Evolutionary conservation across 768 basidiomycete genomes (phyloP), one percentile per base, ranked within the genome.

Genomic region (Cystobasidium tubakii): DNA sequence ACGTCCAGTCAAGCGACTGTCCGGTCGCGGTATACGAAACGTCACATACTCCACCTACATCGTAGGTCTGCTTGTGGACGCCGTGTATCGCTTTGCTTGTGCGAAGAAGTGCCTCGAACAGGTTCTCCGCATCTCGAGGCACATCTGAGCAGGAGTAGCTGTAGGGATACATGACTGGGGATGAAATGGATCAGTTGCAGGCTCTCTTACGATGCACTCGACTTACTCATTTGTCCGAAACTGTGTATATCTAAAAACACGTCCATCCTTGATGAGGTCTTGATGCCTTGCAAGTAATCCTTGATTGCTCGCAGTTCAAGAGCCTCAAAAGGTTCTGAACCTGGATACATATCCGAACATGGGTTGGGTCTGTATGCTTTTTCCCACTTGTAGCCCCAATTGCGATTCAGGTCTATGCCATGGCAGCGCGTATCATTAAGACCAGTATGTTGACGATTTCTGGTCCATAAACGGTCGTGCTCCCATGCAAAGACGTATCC

Each of bases 191-290:
- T 33, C 31, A 33, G 54, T 12, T n/a, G n/a, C n/a, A n/a, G n/a
- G 54, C 31, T 25, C 6, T 25, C 6, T 57, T 33, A 6, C 54
- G 54, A 57, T 17, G 65, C 25, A 72, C 27, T 39, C 42, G 21
- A 84, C 89, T 73, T 77, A 91, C 89, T 79, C 85, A 91, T 88
- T 79, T 92, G 90, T 0, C 90, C 90, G 78, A 90, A 93, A 77
- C 87, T 89, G 75, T 91, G 84, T 64, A 91, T 79, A 81, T 92
- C 90, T 36, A 91, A 73, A 80, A 90, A 92, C 1, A 84, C 87
- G 23, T 85, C 83, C 19, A 90, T 82, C 13, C 79, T 76, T 21
- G 53, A 17, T n/a, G 44, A 50, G 21, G 74, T 73, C 54, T 74
- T 84, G 83, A 7, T 85, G 83, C 13, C 86, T 81, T 7, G 83